A percentile compares a stretch with the other conserved stretches of the same genome.
These are phyloP conservation scores for Apophysomyces trapeziformis DNA, from an alignment of 371 early-diverging fungal genomes.

Conservation along the genomic window DNA sequence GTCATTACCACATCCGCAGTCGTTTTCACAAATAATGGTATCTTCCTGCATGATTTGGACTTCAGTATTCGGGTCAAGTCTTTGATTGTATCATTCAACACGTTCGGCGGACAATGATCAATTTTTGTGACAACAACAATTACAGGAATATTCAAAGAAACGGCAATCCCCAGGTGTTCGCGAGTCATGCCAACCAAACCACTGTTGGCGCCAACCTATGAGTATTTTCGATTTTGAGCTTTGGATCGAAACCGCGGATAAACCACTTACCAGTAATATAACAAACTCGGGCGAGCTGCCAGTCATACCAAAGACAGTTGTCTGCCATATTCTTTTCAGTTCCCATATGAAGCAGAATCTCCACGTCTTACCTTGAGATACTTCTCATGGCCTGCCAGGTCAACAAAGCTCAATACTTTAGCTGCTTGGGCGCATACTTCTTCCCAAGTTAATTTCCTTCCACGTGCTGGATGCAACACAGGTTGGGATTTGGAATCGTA, in stretches of 20 bases:
- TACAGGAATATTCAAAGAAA: constrained; percentile 87
- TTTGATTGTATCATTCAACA: constrained; percentile 82
- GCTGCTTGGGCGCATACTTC: constrained; percentile 76
- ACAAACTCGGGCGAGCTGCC: constrained; percentile 90
- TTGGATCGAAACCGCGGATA: background rate
- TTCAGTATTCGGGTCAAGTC: constrained; percentile 84
- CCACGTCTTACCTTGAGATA: constrained; percentile 72
- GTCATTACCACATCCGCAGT: constrained; percentile 79
- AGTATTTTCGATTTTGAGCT: background rate
- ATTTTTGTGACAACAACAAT: constrained; percentile 91
- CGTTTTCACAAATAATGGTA: constrained; percentile 85
- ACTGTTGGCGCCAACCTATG: constrained; percentile 81
- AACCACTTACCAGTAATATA: constrained; percentile 74
- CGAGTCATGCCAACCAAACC: constrained; percentile 94
- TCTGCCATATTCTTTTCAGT: constrained; percentile 33
- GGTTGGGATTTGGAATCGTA: constrained; percentile 72
- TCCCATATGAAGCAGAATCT: too few species aligned
- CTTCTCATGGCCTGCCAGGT: constrained; percentile 93
- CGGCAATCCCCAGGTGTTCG: constrained; percentile 89
- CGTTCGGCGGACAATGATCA: constrained; percentile 89
- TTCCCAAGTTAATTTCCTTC: constrained; percentile 79
- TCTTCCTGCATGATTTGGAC: constrained; percentile 88
- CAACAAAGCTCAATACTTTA: constrained; percentile 87
- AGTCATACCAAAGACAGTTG: constrained; percentile 93
- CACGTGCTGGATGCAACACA: constrained; percentile 47